Evolutionary conservation across 2,329 filamentous ascomycete genomes (phyloP).

Genomic region (Ascochyta lentis): DNA sequence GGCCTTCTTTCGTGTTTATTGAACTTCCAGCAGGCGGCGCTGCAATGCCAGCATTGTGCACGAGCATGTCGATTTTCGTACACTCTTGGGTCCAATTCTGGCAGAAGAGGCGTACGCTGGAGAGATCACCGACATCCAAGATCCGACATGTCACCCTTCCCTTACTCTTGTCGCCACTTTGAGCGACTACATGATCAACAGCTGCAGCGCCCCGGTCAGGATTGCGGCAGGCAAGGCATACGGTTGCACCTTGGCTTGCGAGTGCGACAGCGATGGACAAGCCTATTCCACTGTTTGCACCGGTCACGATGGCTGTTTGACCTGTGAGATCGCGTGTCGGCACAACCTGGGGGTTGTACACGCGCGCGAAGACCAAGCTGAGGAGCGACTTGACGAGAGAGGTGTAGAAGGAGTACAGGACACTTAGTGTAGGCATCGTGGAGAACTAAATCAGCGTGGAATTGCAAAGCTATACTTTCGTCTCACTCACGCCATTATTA

Average conservation of each 20-base stretch:
- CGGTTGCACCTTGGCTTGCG: conserved; percentile 22
- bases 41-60: conserved; percentile 27
- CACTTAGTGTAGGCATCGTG: not conserved
- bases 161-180: not conserved
- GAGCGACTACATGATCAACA: conserved; percentile 8
- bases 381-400: conserved; percentile 13
- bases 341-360: conserved; percentile 18
- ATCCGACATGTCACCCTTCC: conserved; percentile 16
- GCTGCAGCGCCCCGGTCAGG: conserved; percentile 19
- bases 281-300: conserved; percentile 59
- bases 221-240: conserved; percentile 25
- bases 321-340: conserved; percentile 42
- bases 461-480: no score
- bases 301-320: conserved; percentile 58
- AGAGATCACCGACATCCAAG: conserved; percentile 18
- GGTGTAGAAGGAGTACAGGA: conserved; percentile 9
- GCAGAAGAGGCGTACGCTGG: conserved; percentile 23
- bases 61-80: conserved; percentile 22
- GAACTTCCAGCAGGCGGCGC: not conserved
- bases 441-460: not conserved
- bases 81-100: conserved; percentile 12
- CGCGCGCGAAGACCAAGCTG: conserved; percentile 15
- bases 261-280: conserved; percentile 34
- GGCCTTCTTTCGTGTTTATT: conserved; percentile 10
- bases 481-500: no score